These are phyloP conservation scores for Detonula confervacea DNA, from an alignment of 352 stramenopile genomes.

Conservation along the genomic window DNA sequence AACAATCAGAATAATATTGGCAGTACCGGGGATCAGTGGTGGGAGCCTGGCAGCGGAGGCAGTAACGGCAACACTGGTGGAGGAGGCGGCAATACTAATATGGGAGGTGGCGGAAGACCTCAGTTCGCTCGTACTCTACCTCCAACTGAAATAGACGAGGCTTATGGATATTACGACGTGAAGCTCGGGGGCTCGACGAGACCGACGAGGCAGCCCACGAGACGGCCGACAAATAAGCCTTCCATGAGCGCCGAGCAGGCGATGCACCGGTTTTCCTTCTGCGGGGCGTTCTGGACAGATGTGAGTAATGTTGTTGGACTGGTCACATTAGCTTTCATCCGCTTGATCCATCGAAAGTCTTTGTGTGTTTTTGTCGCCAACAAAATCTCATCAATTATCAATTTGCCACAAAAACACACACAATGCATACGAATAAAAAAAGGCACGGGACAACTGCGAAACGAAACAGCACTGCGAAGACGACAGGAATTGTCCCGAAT, in stretches of 20 bases:
- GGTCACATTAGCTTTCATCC: neutral
- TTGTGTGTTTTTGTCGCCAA: neutral
- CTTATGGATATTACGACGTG: conserved; percentile 44
- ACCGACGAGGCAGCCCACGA: conserved; percentile 32
- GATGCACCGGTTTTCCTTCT: conserved; percentile 64
- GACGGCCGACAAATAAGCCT: conserved; percentile 50
- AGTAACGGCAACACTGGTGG: too few relatives aligned
- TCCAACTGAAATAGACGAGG: conserved; percentile 21
- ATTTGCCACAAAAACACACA: neutral
- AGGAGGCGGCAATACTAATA: too few relatives aligned
- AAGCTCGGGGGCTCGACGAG: conserved; percentile 32
- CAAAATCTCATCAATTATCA: neutral
- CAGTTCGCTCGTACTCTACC: too few relatives aligned
- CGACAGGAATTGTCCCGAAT: conserved; percentile 57
- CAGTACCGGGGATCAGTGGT: conserved; percentile 1
- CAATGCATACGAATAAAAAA: conserved; percentile 2
- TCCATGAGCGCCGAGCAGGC: conserved; percentile 53
- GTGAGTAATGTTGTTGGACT: conserved; percentile 24
- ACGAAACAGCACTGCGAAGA: conserved; percentile 63
- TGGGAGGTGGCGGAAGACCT: too few relatives aligned
- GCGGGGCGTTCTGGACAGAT: conserved; percentile 56
- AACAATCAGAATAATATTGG: neutral
- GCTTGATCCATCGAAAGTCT: neutral
- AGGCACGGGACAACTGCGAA: conserved; percentile 65
- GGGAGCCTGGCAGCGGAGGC: conserved; percentile 18